Evolutionary conservation across 1,139 yeast genomes (phyloP).

Genomic region (Candida sp.): DNA sequence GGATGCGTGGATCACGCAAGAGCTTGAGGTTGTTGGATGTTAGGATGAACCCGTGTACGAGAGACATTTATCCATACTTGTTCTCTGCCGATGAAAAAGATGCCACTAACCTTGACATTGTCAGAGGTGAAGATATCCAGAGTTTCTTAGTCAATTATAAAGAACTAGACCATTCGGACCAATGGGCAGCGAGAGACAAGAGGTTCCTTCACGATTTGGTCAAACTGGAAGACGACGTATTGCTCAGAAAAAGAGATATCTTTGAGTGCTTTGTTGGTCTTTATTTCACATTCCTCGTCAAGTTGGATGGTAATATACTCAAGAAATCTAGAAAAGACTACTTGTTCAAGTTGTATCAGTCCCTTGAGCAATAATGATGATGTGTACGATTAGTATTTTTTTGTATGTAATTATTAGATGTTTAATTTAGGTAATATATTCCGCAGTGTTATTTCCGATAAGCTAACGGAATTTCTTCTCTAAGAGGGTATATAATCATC

Average conservation of each 20-base stretch:
- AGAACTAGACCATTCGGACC: constrained; percentile 35
- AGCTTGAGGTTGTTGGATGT: constrained; percentile 47
- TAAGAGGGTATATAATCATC: too few species aligned
- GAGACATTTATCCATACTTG: constrained; percentile 55
- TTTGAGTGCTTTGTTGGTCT: constrained; percentile 44
- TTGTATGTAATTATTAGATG: neutral
- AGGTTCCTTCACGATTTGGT: constrained; percentile 20
- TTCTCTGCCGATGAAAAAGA: constrained; percentile 51
- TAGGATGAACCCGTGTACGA: constrained; percentile 54
- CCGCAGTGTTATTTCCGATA: neutral
- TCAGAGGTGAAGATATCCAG: constrained; percentile 50
- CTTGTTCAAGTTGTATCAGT: neutral
- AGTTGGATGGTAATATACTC: constrained; percentile 44
- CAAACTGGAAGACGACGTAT: constrained; percentile 16
- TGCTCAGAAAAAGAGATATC: constrained; percentile 33
- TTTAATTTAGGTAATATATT: constrained; percentile 1
- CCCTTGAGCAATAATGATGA: neutral
- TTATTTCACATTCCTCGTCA: constrained; percentile 36
- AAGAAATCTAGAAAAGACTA: neutral
- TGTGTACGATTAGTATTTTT: neutral
- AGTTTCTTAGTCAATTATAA: constrained; percentile 46
- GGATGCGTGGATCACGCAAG: constrained; percentile 33
- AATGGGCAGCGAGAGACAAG: constrained; percentile 41
- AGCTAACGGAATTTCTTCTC: neutral
- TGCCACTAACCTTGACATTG: constrained; percentile 36